phyloP scores from a whole-genome alignment of 2,329 filamentous ascomycete genomes.

The Phialophora expanda region DNA sequence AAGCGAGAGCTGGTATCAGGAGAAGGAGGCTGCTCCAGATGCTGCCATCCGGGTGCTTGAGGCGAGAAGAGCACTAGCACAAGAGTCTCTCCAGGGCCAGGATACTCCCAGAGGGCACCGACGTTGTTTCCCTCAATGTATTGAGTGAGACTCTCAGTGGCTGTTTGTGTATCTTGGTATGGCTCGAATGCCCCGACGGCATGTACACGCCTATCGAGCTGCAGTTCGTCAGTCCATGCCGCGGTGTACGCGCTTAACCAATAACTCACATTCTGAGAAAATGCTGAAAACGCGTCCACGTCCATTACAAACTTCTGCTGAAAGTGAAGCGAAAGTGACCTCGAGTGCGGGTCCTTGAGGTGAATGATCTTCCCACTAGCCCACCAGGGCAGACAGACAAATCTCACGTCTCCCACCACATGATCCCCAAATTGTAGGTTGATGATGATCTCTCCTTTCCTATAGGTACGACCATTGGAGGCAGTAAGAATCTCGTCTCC shows the following conservation, averaged over 20 bases:
- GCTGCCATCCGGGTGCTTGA: slow-evolving; percentile 23
- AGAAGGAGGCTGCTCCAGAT: slow-evolving; percentile 7
- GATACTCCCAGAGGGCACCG: slow-evolving; percentile 36
- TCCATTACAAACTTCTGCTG: slow-evolving; percentile 21
- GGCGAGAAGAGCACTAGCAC: slow-evolving; percentile 35
- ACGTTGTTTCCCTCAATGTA: slow-evolving; percentile 29
- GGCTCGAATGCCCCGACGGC: slow-evolving; percentile 26
- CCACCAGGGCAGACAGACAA: slow-evolving; percentile 31
- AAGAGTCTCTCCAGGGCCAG: slow-evolving; percentile 18
- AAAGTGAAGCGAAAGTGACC: slow-evolving; percentile 28
- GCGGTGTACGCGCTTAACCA: too few relatives aligned
- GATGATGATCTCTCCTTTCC: slow-evolving; percentile 28
- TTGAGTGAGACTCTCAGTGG: slow-evolving; percentile 22
- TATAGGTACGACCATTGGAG: slow-evolving; percentile 22
- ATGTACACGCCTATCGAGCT: slow-evolving; percentile 5
- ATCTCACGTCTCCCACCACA: slow-evolving; percentile 32
- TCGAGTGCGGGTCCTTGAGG: slow-evolving; percentile 14
- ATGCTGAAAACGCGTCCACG: slow-evolving; percentile 9
- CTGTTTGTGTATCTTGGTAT: slow-evolving; percentile 26
- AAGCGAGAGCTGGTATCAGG: slow-evolving; percentile 15
- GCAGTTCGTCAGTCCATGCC: slow-evolving; percentile 10
- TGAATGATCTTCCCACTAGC: slow-evolving; percentile 21
- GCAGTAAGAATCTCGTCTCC: slow-evolving; percentile 1
- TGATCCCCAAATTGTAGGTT: slow-evolving; percentile 23
- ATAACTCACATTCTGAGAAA: slow-evolving; percentile 20